Evolutionary conservation across 208 protist genomes (phyloP), one percentile per base, ranked within the genome.

Genomic region (Leishmania lainsoni): DNA sequence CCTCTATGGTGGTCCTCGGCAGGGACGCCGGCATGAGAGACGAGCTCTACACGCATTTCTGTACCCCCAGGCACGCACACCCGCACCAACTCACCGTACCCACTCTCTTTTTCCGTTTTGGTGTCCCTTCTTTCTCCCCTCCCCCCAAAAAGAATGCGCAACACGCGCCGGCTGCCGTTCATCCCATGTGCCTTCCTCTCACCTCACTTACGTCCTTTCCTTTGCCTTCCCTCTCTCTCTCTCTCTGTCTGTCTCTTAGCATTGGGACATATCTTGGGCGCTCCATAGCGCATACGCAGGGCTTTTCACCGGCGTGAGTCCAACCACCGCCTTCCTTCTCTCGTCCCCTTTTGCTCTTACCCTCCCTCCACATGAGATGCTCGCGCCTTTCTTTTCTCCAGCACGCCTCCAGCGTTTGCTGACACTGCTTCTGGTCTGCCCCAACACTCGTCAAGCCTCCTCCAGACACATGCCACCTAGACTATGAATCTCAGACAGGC

Each of bases 201-300:
- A 63, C 35, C 51, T 76, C 66, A 42, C 78, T 85, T 1, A 66
- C 22, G 56, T n/a, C 73, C 56, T 82, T n/a, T 72, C 56, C 70
- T 20, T 81, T 32, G 0, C 45, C 39, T 80, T 42, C 51, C 14
- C 20, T 68, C 49, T 49, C 75, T 45, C 17, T 9, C 17, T n/a
- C n/a, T 54, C 45, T 29, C 22, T 65, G 3, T 35, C 35, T 51
- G 39, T 51, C 20, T 32, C 39, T 16, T 49, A 22, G 22, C 42
- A 49, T 26, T 26, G 42, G 4, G 66, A 26, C 69, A 54, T 29
- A 51, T 51, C 10, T 73, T n/a, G 29, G 26, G 45, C 26, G 4
- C 9, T 26, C 0, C 69, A 51, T 26, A 54, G 39, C 68, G 22
- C 20, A 8, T 73, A 29, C 20, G 58, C 22, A 29, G 61, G 3